Evolutionary conservation across 345 rosid species (phyloP).

Genomic region (thale cress (Arabidopsis thaliana)): DNA sequence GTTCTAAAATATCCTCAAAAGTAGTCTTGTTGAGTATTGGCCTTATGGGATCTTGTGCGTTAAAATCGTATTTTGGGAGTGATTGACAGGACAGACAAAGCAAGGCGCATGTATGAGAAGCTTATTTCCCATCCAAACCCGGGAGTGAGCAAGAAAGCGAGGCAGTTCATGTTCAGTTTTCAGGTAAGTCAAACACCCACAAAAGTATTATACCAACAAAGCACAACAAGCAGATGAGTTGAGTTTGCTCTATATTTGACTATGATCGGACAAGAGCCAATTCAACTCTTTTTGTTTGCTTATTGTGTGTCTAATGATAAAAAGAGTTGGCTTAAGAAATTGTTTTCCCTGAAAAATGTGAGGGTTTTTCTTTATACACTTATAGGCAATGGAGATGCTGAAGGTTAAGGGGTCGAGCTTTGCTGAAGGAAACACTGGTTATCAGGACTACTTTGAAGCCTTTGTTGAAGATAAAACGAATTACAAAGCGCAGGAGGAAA

Average conservation of each 20-base stretch:
- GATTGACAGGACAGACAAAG: slow-evolving; percentile 65
- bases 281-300: background rate
- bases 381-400: slow-evolving; percentile 88
- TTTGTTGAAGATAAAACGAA: slow-evolving; percentile 59
- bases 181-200: slow-evolving; percentile 58
- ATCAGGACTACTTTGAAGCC: slow-evolving; percentile 74
- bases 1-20: background rate
- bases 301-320: background rate
- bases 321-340: background rate
- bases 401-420: slow-evolving; percentile 61
- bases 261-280: slow-evolving; percentile 5
- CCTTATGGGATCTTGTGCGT: slow-evolving; percentile 4
- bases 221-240: background rate
- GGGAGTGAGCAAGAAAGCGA: slow-evolving; percentile 76
- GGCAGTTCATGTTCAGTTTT: slow-evolving; percentile 79
- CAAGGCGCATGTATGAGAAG: slow-evolving; percentile 80
- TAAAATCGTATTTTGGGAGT: slow-evolving; percentile 14
- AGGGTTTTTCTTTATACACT: background rate
- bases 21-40: slow-evolving; percentile 17
- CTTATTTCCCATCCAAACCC: slow-evolving; percentile 83
- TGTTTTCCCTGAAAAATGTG: slow-evolving; percentile 1
- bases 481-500: slow-evolving; percentile 44
- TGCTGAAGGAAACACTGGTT: slow-evolving; percentile 52
- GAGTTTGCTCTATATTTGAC: background rate
- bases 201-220: slow-evolving; percentile 1